These are phyloP conservation scores for Sporothrix mexicana DNA, from an alignment of 2,329 filamentous ascomycete genomes.

Conservation along the genomic window DNA sequence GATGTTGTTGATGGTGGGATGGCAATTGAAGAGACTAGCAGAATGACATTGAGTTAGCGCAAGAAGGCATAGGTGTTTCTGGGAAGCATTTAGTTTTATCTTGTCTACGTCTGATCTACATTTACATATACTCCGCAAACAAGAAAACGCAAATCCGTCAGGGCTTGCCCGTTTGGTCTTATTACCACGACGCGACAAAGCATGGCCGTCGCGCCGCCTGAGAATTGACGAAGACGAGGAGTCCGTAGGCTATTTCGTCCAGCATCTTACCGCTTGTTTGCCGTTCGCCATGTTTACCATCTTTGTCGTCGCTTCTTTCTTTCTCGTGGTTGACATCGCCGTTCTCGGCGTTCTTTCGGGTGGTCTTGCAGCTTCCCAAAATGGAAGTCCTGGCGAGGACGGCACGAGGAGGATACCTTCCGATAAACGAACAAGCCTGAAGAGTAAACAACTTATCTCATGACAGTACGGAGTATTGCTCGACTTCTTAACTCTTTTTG, in stretches of 20 bases:
- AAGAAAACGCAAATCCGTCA: background rate
- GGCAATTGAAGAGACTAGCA: background rate
- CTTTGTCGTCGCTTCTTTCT: background rate
- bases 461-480: background rate
- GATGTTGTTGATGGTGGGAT: background rate
- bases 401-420: background rate
- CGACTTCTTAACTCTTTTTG: background rate
- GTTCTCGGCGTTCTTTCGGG: background rate
- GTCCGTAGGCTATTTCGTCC: too few relatives aligned
- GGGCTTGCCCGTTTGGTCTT: background rate
- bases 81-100: background rate
- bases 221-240: too few relatives aligned
- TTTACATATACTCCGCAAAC: background rate
- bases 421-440: background rate
- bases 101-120: background rate
- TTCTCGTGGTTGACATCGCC: background rate
- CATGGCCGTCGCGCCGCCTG: background rate
- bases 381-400: constrained; percentile 9
- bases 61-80: background rate
- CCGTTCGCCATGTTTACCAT: background rate
- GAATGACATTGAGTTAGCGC: background rate
- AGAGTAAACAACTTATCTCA: background rate
- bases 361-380: background rate
- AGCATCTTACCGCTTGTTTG: background rate
- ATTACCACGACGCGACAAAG: background rate